Conservation (phyloP, 164 flowering plant species). For the Chloranthus sessilifolius region DNA sequence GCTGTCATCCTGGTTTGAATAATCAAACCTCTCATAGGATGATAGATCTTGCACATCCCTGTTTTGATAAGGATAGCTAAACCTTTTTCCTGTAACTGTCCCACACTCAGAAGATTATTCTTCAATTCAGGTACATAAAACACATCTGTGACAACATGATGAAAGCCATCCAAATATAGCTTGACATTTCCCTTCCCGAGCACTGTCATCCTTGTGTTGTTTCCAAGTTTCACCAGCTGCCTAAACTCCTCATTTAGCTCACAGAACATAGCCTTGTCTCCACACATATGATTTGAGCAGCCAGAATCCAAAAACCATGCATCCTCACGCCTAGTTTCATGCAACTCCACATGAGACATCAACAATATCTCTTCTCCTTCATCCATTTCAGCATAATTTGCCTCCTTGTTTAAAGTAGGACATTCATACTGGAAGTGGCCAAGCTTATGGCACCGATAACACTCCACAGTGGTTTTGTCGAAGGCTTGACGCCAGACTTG, state of each 20-base stretch:
- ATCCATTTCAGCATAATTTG: conserved; percentile 7
- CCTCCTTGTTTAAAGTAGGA: conserved; percentile 3
- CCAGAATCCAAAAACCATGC: conserved; percentile 15
- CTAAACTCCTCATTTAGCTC: not conserved
- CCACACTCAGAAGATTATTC: too few relatives aligned
- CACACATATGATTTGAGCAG: conserved; percentile 15
- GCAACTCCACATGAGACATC: conserved; percentile 10
- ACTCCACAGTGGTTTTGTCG: conserved; percentile 3
- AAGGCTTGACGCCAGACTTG: too few relatives aligned
- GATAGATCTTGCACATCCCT: not conserved
- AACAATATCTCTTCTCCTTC: conserved; percentile 2
- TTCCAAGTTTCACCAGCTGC: conserved; percentile 9
- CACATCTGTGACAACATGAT: not conserved
- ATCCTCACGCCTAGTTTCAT: not conserved
- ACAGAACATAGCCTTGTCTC: not conserved
- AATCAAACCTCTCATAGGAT: not conserved
- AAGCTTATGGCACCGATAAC: conserved; percentile 3
- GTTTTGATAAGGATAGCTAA: not conserved
- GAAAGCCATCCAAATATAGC: not conserved
- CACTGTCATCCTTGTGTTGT: conserved; percentile 5
- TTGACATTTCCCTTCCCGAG: conserved; percentile 6
- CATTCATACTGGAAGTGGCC: conserved; percentile 9
- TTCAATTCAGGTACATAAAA: conserved; percentile 5
- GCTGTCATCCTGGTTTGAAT: not conserved
- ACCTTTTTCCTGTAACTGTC: not conserved